Conservation (phyloP, 768 basidiomycete genomes). For the Chalciporus sphaerocephalus region DNA sequence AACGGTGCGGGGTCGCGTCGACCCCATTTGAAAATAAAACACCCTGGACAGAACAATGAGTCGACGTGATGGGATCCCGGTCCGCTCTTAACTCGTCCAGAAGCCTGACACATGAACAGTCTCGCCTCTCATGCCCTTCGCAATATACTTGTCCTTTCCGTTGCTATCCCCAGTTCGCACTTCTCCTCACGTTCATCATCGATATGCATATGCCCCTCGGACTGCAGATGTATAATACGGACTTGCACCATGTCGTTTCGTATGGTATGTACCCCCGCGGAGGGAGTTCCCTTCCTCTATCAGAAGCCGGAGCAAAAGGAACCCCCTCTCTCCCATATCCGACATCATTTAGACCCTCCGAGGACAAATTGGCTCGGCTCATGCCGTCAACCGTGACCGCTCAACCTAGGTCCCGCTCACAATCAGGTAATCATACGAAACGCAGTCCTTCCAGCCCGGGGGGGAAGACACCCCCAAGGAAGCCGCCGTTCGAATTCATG, state of each 20-base stretch:
- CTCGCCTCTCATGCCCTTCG: slow-evolving; percentile 21
- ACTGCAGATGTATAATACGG: too few relatives aligned
- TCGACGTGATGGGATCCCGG: slow-evolving; percentile 18
- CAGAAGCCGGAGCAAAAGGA: slow-evolving; percentile 13
- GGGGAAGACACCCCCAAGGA: not conserved
- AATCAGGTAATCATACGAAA: not conserved
- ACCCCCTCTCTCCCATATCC: not conserved
- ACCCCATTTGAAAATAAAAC: slow-evolving; percentile 17
- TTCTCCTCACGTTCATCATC: slow-evolving; percentile 23
- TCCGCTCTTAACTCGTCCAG: slow-evolving; percentile 1
- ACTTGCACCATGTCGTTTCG: too few relatives aligned
- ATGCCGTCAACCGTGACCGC: slow-evolving; percentile 9
- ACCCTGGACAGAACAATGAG: slow-evolving; percentile 7
- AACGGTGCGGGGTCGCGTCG: slow-evolving; percentile 16
- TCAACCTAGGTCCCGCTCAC: not conserved
- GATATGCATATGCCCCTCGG: slow-evolving; percentile 9
- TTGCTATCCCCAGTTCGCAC: slow-evolving; percentile 22
- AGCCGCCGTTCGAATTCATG: not conserved
- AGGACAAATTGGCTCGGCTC: not conserved
- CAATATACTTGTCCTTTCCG: slow-evolving; percentile 15
- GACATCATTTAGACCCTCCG: slow-evolving; percentile 7
- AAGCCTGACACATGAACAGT: slow-evolving; percentile 14
- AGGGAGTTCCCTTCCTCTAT: slow-evolving; percentile 13
- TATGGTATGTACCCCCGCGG: not conserved
- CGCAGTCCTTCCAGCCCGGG: not conserved